Evolutionary conservation across 306 rosid species (phyloP), one percentile per base, ranked within the genome.

Genomic region (Casuarina glauca): DNA sequence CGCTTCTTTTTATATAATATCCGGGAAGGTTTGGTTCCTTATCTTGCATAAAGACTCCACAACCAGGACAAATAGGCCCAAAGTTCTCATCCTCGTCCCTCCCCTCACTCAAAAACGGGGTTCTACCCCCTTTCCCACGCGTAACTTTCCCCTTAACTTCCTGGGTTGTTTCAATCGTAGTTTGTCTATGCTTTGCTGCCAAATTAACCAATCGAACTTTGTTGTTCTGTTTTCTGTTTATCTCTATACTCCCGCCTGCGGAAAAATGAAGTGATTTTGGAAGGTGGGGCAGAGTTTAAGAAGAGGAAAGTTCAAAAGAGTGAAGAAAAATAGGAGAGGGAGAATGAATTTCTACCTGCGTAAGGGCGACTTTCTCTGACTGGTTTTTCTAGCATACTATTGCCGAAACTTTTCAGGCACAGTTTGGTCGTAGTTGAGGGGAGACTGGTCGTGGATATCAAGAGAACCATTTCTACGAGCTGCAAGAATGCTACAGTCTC

Each of bases 41-140:
- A 82, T 92, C 93, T 87, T 92, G 98, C 97, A 94, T 87, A 69
- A 88, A 94, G 57, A 94, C 90, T 60, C 98, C 98, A 87, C 98
- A 94, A n/a, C 98, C 98, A 58, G 96, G 96, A 81, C 97, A 94
- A 69, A 92, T 79, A 48, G 84, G 89, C 12, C 94, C 98, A 79
- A 75, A 81, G 63, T 70, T 81, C 79, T 92, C 97, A 76, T 94
- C 97, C 78, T 88, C 97, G 74, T 94, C 96, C 81, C 98, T 89
- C 9, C 98, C 97, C 81, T 94, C 98, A 78, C 97, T 92, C 81
- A 92, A 71, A 70, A 94, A n/a, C 0, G 89, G 89, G 49, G 72
- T 86, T 54, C 82, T 78, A 71, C 88, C 57, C 57, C 81, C 78
- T 74, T 74, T 86, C 44, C 82, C 83, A 0, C 17, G 80, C 4